Evolutionary conservation across 129 eudicot species (phyloP).

Genomic region (sunflower (Helianthus annuus)): HanXRQr2.0-SUNRISE NC_035436.2:94855719-94856218

Average conservation of each 20-base stretch:
- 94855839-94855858: too few species aligned
- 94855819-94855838: too few species aligned
- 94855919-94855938: too few species aligned
- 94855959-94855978: background rate
- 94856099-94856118: background rate
- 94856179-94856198: conserved; percentile 21
- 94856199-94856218: conserved; percentile 3
- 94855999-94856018: conserved; percentile 6
- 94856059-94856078: background rate
- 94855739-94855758: too few species aligned
- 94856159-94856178: conserved; percentile 1
- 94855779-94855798: too few species aligned
- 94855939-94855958: too few species aligned
- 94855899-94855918: too few species aligned
- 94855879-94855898: too few species aligned
- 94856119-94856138: background rate
- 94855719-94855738: too few species aligned
- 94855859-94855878: too few species aligned
- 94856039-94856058: background rate
- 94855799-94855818: too few species aligned
- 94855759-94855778: too few species aligned
- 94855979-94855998: background rate
- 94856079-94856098: background rate
- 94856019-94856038: conserved; percentile 6
- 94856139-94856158: conserved; percentile 8